These are phyloP conservation scores for Cyclaneusma minus DNA, from an alignment of 2,329 filamentous ascomycete genomes.

Conservation along the genomic window DNA sequence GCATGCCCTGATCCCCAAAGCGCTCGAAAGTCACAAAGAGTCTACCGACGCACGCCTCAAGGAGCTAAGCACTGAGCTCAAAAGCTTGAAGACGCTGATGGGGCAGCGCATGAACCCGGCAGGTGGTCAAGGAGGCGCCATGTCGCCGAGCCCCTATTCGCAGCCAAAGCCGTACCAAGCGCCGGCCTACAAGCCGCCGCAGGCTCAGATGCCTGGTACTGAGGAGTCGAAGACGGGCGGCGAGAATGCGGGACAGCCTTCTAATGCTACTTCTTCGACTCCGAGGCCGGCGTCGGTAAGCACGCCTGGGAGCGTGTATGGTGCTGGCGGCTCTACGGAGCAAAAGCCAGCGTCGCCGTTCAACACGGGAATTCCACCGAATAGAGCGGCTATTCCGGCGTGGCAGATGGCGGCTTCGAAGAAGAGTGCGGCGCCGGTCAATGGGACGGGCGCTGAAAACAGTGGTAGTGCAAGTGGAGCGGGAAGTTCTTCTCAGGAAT, in stretches of 20 bases:
- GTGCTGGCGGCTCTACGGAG: slow-evolving; percentile 15
- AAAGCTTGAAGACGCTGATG: slow-evolving; percentile 82
- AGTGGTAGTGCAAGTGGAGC: too few species aligned
- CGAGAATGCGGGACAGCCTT: neutral
- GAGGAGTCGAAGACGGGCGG: slow-evolving; percentile 5
- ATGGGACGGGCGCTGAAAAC: too few species aligned
- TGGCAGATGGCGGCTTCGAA: slow-evolving; percentile 65
- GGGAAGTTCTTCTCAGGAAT: too few species aligned
- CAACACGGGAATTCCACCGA: slow-evolving; percentile 28
- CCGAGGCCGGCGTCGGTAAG: slow-evolving; percentile 18
- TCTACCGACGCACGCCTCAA: slow-evolving; percentile 64
- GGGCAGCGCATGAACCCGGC: slow-evolving; percentile 38
- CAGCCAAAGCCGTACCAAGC: too few species aligned
- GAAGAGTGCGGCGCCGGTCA: slow-evolving; percentile 20
- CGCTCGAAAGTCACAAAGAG: slow-evolving; percentile 76
- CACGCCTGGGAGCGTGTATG: too few species aligned
- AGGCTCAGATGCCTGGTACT: slow-evolving; percentile 3
- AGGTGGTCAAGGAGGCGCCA: slow-evolving; percentile 10
- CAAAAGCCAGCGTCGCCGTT: slow-evolving; percentile 28
- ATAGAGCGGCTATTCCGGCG: slow-evolving; percentile 57
- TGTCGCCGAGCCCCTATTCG: slow-evolving; percentile 4
- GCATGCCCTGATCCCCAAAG: slow-evolving; percentile 75
- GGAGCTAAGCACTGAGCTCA: slow-evolving; percentile 76
- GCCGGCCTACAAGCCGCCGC: too few species aligned
- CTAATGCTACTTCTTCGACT: slow-evolving; percentile 3